Base-by-base conservation (phyloP, 2,329 filamentous ascomycete species). In the Nothopassalora personata region DNA sequence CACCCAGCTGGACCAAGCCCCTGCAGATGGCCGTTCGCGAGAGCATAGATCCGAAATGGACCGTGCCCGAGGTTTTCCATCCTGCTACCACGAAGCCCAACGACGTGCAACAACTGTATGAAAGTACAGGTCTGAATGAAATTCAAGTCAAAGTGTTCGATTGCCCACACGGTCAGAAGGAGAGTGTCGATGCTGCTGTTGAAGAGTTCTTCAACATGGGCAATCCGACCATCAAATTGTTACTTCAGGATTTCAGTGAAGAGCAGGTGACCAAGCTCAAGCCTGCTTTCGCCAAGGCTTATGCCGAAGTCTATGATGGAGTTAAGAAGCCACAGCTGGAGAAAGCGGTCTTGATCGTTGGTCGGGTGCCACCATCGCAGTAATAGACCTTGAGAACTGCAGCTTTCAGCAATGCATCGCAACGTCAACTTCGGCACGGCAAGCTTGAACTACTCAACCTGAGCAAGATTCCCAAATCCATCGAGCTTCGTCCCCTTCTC, bases 261-360 rank as follows among this genome's bases (percentile, higher is more conserved):
- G 60, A 64, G 56, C 54, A 78, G 75, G 1, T 66, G 48, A 36
- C 56, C 23, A 83, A 90, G 15, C 36, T 56, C n/a, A 49, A 50
- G n/a, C 54, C 54, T 9, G 58, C 33, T 10, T 57, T 57, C 27
- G 45, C 23, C 28, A 45, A 57, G 39, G 58, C 54, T 6, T 60
- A 60, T 45, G 43, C 34, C 1, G 47, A 45, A 28, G 43, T 19
- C 15, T 54, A 60, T 43, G 46, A 60, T 48, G 58, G 58, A 3
- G 49, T 54, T 4, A 30, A 57, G 30, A 53, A 57, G 49, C 48
- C 39, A 33, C 58, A 60, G 48, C 23, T 7, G 7, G 58, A 60
- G 18, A 28, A 18, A 27, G 58, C 58, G 7, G 49, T 57, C 4
- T 33, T 60, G 9, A 49, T 33, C 9, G 58, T 57, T 15, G 58